Percentiles rank a stretch among this genome's conserved stretches.
phyloP scores from a whole-genome alignment of 768 basidiomycete species.

The Filobasidium wieringae region DNA sequence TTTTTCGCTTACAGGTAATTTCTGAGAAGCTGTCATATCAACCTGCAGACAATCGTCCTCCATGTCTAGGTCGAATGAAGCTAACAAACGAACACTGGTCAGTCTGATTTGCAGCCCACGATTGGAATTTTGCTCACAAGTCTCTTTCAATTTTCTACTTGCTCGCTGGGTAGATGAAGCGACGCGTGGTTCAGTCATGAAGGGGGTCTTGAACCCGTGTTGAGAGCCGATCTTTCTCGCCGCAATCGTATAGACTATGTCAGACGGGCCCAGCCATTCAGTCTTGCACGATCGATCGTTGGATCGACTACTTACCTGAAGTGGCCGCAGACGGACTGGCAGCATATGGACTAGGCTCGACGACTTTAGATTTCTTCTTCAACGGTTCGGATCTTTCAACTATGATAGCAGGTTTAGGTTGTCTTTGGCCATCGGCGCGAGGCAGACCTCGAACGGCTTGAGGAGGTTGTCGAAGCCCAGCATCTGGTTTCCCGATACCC shows the following conservation, averaged over 20 bases:
- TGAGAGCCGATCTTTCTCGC: not conserved
- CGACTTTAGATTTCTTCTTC: constrained; percentile 1
- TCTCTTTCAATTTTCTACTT: not conserved
- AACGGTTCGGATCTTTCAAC: not conserved
- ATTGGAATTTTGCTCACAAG: not conserved
- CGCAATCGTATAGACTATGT: not conserved
- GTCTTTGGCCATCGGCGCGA: not conserved
- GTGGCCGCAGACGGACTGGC: constrained; percentile 1
- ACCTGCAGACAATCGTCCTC: not conserved
- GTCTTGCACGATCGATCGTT: too few species aligned
- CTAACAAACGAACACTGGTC: not conserved
- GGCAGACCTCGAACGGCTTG: too few species aligned
- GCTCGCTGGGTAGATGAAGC: not conserved
- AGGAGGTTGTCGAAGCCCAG: too few species aligned
- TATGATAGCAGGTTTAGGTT: not conserved
- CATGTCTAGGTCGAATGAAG: constrained; percentile 1
- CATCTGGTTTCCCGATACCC: too few species aligned
- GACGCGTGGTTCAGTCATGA: not conserved
- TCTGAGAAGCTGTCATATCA: constrained; percentile 1
- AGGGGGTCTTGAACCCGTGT: constrained; percentile 9
- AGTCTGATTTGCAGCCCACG: not conserved
- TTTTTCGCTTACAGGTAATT: not conserved
- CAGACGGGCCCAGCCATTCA: not conserved
- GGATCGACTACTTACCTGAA: not conserved
- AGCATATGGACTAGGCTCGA: constrained; percentile 4